phyloP scores from a whole-genome alignment of 2,329 filamentous ascomycete genomes.

The Diplodia mutila region DNA sequence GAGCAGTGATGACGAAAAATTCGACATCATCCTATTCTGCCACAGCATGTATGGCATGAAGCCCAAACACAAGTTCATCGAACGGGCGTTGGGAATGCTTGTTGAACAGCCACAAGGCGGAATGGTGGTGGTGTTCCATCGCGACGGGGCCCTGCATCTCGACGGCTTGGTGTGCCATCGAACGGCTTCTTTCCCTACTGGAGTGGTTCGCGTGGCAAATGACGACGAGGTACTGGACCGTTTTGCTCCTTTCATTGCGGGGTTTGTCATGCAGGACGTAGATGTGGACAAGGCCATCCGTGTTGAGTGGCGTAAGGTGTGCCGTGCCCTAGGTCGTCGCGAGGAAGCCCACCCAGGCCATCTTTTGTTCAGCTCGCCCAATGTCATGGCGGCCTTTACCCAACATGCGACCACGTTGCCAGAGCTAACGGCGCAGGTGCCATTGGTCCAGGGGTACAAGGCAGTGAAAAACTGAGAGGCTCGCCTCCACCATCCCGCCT shows the following conservation, averaged over 20 bases:
- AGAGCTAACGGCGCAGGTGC: constrained; percentile 50
- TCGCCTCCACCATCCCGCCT: constrained; percentile 48
- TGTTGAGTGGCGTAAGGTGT: constrained; percentile 55
- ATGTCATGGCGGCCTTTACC: constrained; percentile 58
- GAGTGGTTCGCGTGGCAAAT: constrained; percentile 50
- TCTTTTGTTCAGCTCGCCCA: constrained; percentile 55
- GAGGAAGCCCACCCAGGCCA: constrained; percentile 43
- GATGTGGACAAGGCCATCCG: constrained; percentile 39
- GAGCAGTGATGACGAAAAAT: constrained; percentile 44
- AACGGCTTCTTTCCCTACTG: constrained; percentile 53
- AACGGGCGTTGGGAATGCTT: constrained; percentile 55
- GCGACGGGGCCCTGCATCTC: constrained; percentile 49
- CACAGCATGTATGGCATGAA: constrained; percentile 68
- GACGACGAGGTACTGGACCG: constrained; percentile 51
- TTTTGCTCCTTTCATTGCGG: constrained; percentile 59
- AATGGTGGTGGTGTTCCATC: constrained; percentile 61
- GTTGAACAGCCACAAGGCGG: constrained; percentile 42
- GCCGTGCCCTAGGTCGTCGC: constrained; percentile 51
- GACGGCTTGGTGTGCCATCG: constrained; percentile 54
- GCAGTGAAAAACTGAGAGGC: constrained; percentile 59
- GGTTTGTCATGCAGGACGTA: constrained; percentile 45
- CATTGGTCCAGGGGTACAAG: constrained; percentile 35
- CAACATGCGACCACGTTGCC: constrained; percentile 49
- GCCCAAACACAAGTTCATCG: constrained; percentile 52
- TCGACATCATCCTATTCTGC: constrained; percentile 63